These are phyloP conservation scores for Dovyalis caffra DNA, from an alignment of 345 rosid species.

Conservation along the genomic window DNA sequence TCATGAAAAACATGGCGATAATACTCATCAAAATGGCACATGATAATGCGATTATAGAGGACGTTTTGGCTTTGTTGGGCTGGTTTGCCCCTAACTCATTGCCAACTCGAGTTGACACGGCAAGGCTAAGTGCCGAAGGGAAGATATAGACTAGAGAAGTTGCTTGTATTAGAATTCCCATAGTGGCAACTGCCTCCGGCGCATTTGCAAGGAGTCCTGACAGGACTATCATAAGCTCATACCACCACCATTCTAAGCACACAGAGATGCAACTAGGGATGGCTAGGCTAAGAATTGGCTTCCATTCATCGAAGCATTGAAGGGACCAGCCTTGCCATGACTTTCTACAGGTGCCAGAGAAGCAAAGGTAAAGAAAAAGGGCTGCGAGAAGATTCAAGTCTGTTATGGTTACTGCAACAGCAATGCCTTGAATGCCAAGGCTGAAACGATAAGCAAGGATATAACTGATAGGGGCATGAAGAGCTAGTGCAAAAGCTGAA, in stretches of 20 bases:
- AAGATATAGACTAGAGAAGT: conserved; percentile 52
- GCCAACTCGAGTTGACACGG: conserved; percentile 51
- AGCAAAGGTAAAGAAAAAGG: conserved; percentile 37
- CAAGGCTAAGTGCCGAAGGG: conserved; percentile 45
- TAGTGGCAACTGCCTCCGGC: conserved; percentile 47
- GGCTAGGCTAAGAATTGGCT: conserved; percentile 41
- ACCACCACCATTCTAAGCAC: conserved; percentile 72
- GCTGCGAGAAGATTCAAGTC: conserved; percentile 36
- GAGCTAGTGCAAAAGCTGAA: conserved; percentile 41
- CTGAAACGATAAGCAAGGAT: conserved; percentile 25
- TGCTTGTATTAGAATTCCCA: conserved; percentile 55
- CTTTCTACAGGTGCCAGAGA: conserved; percentile 37
- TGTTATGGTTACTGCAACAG: conserved; percentile 36
- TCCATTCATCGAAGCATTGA: conserved; percentile 43
- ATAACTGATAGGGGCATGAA: conserved; percentile 49
- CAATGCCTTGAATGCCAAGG: conserved; percentile 48
- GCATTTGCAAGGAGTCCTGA: conserved; percentile 42
- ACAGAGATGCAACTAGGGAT: conserved; percentile 50
- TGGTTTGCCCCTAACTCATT: conserved; percentile 45
- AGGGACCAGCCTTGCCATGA: conserved; percentile 50
- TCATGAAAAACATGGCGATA: conserved; percentile 36
- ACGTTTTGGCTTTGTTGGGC: conserved; percentile 34
- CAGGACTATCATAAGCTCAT: conserved; percentile 55
- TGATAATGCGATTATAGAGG: conserved; percentile 35
- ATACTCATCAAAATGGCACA: conserved; percentile 37